phyloP scores from a whole-genome alignment of 805 yeast species.

The Nakazawaea wyomingensis region DNA sequence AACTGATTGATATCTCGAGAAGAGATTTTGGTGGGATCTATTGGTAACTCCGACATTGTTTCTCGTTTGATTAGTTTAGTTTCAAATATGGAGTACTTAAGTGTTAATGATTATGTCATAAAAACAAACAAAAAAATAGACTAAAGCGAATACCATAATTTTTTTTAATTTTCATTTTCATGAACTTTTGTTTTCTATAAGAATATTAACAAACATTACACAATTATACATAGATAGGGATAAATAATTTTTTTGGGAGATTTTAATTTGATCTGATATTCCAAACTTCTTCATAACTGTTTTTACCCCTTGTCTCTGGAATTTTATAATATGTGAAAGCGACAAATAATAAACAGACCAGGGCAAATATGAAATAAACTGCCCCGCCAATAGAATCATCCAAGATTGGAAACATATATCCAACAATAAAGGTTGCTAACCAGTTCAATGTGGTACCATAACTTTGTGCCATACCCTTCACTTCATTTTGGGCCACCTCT shows the following conservation, averaged over 20 bases:
- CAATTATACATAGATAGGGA: no score
- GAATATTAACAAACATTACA: no score
- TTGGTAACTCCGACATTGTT: neutral
- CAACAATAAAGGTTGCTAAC: constrained; percentile 82
- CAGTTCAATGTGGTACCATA: constrained; percentile 90
- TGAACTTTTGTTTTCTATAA: no score
- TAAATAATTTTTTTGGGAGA: no score
- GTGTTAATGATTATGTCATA: no score
- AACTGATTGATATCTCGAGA: constrained; percentile 8
- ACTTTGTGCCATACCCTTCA: constrained; percentile 84
- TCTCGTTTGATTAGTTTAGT: no score
- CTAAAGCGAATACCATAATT: no score
- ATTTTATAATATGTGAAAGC: constrained; percentile 41
- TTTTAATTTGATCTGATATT: neutral
- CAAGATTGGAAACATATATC: constrained; percentile 73
- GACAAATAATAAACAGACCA: constrained; percentile 45
- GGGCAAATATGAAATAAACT: constrained; percentile 69
- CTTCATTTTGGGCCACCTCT: constrained; percentile 80
- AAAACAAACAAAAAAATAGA: no score
- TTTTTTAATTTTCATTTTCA: no score
- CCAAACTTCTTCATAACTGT: constrained; percentile 68
- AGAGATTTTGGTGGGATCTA: neutral
- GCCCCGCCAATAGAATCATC: constrained; percentile 66
- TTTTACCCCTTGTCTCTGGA: constrained; percentile 75
- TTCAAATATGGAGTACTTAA: no score